These are phyloP conservation scores for Castanea crenata DNA, from an alignment of 306 rosid genomes.

Conservation along the genomic window DNA sequence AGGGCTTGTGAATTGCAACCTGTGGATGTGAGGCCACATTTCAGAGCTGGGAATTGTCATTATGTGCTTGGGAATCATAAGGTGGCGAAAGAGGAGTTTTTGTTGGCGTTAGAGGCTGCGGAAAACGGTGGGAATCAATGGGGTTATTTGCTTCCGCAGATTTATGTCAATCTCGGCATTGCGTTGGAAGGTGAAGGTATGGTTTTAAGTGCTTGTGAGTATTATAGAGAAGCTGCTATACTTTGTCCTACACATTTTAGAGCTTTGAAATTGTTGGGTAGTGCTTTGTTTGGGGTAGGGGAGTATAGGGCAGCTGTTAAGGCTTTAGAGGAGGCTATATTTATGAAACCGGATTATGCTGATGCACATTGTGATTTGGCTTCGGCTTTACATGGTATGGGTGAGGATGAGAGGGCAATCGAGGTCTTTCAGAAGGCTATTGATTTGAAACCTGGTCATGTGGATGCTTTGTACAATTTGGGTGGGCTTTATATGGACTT, in stretches of 20 bases:
- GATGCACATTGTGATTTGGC: constrained; percentile 98
- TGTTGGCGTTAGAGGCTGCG: constrained; percentile 87
- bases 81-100: constrained; percentile 87
- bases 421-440: constrained; percentile 97
- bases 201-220: constrained; percentile 99
- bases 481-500: constrained; percentile 97
- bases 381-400: constrained; percentile 92
- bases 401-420: constrained; percentile 93
- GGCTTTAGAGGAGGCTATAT: constrained; percentile 93
- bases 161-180: constrained; percentile 92
- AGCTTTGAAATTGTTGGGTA: constrained; percentile 94
- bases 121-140: constrained; percentile 96
- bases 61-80: constrained; percentile 69
- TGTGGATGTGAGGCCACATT: constrained; percentile 91
- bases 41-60: constrained; percentile 88
- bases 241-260: constrained; percentile 96
- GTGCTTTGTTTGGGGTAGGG: constrained; percentile 98
- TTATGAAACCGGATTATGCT: constrained; percentile 91
- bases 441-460: constrained; percentile 92
- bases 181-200: constrained; percentile 98
- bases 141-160: constrained; percentile 96
- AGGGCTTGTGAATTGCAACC: constrained; percentile 99
- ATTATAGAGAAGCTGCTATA: constrained; percentile 97
- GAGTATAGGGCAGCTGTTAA: constrained; percentile 94
- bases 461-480: constrained; percentile 89